These are phyloP conservation scores for Grosmannia huntii DNA, from an alignment of 2,329 filamentous ascomycete species.

Conservation along the genomic window DNA sequence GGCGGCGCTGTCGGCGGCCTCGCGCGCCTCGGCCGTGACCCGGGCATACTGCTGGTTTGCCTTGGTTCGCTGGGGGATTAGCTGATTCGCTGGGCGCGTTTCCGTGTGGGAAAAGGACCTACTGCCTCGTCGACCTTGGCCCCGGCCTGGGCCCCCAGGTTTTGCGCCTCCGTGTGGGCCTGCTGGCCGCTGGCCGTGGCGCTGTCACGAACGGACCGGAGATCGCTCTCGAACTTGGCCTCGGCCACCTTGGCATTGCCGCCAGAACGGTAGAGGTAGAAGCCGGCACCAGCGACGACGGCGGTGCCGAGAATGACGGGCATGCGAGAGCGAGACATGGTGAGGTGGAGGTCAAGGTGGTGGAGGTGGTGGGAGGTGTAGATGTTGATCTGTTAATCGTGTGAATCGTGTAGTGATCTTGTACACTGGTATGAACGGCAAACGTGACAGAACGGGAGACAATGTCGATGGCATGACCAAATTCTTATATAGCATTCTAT, in stretches of 20 bases:
- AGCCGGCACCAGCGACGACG: constrained; percentile 58
- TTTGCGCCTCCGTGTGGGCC: constrained; percentile 51
- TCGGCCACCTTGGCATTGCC: constrained; percentile 71
- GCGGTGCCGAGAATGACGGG: constrained; percentile 45
- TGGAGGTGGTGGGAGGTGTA: too few relatives aligned
- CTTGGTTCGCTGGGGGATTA: constrained; percentile 39
- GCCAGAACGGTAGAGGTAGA: constrained; percentile 85
- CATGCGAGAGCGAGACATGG: constrained; percentile 33
- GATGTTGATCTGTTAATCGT: too few relatives aligned
- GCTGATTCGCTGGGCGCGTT: too few relatives aligned
- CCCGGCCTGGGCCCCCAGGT: constrained; percentile 47
- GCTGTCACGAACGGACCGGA: constrained; percentile 53
- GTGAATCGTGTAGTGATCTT: too few relatives aligned
- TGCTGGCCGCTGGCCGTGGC: constrained; percentile 54
- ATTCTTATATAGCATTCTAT: not conserved
- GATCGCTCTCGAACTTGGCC: constrained; percentile 77
- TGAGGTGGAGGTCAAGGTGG: too few relatives aligned
- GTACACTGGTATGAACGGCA: too few relatives aligned
- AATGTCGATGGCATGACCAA: not conserved
- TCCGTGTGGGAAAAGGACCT: too few relatives aligned
- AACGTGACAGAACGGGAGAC: too few relatives aligned
- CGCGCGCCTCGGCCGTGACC: constrained; percentile 42
- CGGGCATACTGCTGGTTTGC: constrained; percentile 39
- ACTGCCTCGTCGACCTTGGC: constrained; percentile 58
- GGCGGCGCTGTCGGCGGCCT: constrained; percentile 48